A percentile compares a stretch with the other conserved stretches of the same genome.
phyloP scores from a whole-genome alignment of 2,329 filamentous ascomycete species.

The Colletotrichum sp. region DNA sequence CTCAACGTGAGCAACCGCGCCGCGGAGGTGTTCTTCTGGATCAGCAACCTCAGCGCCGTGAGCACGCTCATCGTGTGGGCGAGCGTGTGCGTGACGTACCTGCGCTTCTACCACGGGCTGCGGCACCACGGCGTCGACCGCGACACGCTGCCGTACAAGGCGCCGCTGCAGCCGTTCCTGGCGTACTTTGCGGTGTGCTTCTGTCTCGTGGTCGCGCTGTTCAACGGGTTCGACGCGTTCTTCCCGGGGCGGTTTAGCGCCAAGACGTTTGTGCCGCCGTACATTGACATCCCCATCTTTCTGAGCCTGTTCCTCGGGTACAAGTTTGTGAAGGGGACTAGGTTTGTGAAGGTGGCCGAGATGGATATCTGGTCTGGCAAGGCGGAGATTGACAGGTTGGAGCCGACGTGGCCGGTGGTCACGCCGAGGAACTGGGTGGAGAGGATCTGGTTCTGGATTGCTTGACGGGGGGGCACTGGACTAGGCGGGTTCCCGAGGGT shows the following conservation, averaged over 20 bases:
- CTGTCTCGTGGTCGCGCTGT: conserved; percentile 70
- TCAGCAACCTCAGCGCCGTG: conserved; percentile 66
- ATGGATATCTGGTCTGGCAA: conserved; percentile 48
- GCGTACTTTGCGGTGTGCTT: conserved; percentile 68
- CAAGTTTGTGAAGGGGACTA: conserved; percentile 70
- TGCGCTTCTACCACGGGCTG: conserved; percentile 72
- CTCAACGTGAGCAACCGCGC: conserved; percentile 61
- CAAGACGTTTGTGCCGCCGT: conserved; percentile 67
- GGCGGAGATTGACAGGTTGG: conserved; percentile 41
- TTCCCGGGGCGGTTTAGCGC: conserved; percentile 55
- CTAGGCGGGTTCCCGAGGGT: not conserved
- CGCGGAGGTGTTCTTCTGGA: conserved; percentile 49
- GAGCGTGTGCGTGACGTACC: conserved; percentile 70
- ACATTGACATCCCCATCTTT: conserved; percentile 75
- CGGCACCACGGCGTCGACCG: conserved; percentile 69
- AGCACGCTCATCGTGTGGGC: conserved; percentile 74
- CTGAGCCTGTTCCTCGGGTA: conserved; percentile 67
- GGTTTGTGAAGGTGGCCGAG: conserved; percentile 39
- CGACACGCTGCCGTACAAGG: conserved; percentile 68
- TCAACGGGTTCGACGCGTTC: conserved; percentile 77
- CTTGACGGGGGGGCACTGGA: conserved; percentile 23
- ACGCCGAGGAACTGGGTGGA: conserved; percentile 42
- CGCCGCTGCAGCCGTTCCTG: conserved; percentile 70
- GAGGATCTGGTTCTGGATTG: conserved; percentile 46
- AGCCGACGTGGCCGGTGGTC: conserved; percentile 39